These are phyloP conservation scores for Diaporthe amygdali DNA, from an alignment of 2,329 filamentous ascomycete genomes.

Conservation along the genomic window DNA sequence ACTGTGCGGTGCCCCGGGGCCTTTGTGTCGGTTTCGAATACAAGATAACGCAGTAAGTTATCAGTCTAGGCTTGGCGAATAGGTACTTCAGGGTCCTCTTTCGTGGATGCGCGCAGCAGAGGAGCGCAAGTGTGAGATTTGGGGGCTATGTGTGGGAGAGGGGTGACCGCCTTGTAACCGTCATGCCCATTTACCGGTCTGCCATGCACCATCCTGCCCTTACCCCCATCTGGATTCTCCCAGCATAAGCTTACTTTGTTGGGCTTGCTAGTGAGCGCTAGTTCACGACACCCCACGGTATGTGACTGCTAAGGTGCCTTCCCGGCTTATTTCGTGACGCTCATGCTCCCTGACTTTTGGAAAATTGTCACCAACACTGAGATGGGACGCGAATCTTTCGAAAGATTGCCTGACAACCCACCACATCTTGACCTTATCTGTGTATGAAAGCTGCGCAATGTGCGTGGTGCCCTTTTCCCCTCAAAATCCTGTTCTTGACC, in stretches of 20 bases:
- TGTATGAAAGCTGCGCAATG: not conserved
- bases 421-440: not conserved
- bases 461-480: not conserved
- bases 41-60: not conserved
- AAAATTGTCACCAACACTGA: too few species aligned
- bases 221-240: not conserved
- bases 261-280: constrained; percentile 2
- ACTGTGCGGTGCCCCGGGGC: not conserved
- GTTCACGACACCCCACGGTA: not conserved
- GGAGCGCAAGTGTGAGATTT: not conserved
- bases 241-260: constrained; percentile 1
- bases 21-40: not conserved
- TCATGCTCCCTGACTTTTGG: too few species aligned
- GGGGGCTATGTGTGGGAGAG: not conserved
- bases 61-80: not conserved
- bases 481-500: not conserved
- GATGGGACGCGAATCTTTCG: not conserved
- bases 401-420: not conserved
- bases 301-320: not conserved
- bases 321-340: not conserved
- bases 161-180: not conserved
- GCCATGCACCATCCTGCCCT: not conserved
- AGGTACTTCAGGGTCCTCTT: not conserved
- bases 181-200: not conserved
- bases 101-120: not conserved